Base-by-base conservation (phyloP, 2,329 filamentous ascomycete genomes). In the Penicillium sp. region DNA sequence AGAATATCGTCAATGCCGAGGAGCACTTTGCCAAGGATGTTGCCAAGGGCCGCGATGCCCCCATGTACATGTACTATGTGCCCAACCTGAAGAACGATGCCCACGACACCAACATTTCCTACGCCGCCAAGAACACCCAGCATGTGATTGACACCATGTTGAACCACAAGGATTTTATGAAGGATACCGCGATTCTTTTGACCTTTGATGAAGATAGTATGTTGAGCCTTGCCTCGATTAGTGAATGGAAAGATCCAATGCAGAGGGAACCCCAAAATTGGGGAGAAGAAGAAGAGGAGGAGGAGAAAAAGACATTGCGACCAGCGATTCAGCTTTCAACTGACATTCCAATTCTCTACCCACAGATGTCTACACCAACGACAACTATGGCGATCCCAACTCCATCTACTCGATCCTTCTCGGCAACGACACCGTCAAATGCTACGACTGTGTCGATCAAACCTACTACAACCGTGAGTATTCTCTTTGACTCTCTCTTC, bases 1-100 rank as follows among this genome's bases (percentile, higher is more conserved):
- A 42, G 7, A 52, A 52, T n/a, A 52, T 52, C 33, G 50, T 52
- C 28, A 52, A 50, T 24, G 50, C 50, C 18, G 50, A 52, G 35
- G 29, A 50, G 4, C 12, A 50, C n/a, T 52, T 52, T 18, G 43
- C 36, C 26, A 50, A 52, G 12, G 50, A 52, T 24, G 50, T 52
- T 11, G 50, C 47, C 26, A 35, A 43, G 38, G 38, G 38, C n/a
- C 9, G 12, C 25, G 11, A 28, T 27, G 38, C 38, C 5, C 50
- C 50, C 3, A 47, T 44, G 39, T 52, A 52, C 44, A 52, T 52
- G 50, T 52, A 27, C 50, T 46, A 46, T 18, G 26, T 26, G 4
- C 50, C 50, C 2, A 52, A 50, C 32, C 29, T 50, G 1, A 18
- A 40, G 2, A 52, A 52, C n/a, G 50, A 52, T 18, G 50, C 46